Conservation (phyloP, 2,329 filamentous ascomycete species). For the Nothopassalora personata region DNA sequence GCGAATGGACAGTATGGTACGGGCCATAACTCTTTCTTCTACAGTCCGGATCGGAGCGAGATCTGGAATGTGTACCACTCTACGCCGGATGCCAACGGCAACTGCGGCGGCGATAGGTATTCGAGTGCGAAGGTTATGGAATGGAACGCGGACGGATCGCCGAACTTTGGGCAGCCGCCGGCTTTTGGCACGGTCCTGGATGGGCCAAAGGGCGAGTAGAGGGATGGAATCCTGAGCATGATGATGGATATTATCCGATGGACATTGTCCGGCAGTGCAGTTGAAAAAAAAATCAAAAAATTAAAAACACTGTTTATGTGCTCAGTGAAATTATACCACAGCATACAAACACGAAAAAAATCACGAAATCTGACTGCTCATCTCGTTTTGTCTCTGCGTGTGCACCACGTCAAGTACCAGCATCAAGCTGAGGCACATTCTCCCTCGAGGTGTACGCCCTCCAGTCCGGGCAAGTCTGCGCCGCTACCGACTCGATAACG, state of each 20-base stretch:
- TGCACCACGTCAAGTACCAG: constrained; percentile 16
- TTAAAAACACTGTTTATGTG: background rate
- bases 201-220: constrained; percentile 19
- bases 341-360: background rate
- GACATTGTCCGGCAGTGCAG: background rate
- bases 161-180: constrained; percentile 45
- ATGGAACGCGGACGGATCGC: constrained; percentile 48
- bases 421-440: constrained; percentile 26
- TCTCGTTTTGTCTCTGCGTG: background rate
- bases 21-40: constrained; percentile 55
- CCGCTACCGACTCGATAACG: constrained; percentile 14
- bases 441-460: constrained; percentile 14
- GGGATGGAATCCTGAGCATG: too few species aligned
- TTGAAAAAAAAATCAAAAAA: too few species aligned
- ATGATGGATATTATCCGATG: background rate
- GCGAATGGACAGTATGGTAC: constrained; percentile 55
- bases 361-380: background rate
- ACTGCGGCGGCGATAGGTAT: constrained; percentile 50
- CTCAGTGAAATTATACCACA: background rate
- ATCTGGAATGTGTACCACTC: constrained; percentile 55
- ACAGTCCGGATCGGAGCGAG: constrained; percentile 50
- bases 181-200: constrained; percentile 24
- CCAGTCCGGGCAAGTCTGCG: constrained; percentile 30
- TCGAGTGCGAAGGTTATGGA: constrained; percentile 50
- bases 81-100: constrained; percentile 44